Evolutionary conservation across 192 early-diverging fungal species (phyloP).

Genomic region (Podila epigama): DNA sequence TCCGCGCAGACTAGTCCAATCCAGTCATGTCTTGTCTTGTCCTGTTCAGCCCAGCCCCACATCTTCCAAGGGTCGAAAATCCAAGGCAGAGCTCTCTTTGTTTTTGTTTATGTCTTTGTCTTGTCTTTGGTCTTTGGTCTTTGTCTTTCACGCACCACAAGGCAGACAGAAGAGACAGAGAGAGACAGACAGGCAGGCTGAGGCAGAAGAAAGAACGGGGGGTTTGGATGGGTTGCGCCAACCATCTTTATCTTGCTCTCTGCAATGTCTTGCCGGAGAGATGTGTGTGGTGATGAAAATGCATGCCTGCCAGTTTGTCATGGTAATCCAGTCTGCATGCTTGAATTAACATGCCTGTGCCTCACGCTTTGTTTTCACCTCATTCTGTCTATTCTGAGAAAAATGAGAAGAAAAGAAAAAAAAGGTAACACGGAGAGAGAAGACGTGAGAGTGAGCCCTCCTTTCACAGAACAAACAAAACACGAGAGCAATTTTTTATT

Average conservation of each 20-base stretch:
- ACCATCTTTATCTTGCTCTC: not conserved
- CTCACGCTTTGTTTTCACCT: too few species aligned
- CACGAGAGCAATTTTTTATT: not conserved
- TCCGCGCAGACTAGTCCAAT: not conserved
- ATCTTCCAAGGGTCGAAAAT: too few species aligned
- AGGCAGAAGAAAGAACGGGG: not conserved
- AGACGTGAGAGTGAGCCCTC: too few species aligned
- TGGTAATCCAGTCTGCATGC: not conserved
- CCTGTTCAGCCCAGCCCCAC: too few species aligned
- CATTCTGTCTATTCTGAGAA: not conserved
- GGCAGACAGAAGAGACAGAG: not conserved
- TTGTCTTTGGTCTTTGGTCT: not conserved
- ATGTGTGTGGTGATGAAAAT: not conserved
- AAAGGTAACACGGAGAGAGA: not conserved
- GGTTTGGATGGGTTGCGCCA: not conserved
- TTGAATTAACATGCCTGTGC: too few species aligned
- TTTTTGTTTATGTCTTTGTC: not conserved
- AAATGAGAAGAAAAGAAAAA: not conserved
- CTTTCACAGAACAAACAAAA: not conserved
- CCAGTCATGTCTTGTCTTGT: not conserved
- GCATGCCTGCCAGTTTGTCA: not conserved
- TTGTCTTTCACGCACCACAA: not conserved
- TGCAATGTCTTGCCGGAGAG: not conserved
- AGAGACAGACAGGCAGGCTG: not conserved
- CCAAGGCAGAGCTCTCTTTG: slow-evolving; percentile 3